A percentile compares a stretch with the other conserved stretches of the same genome.
These are phyloP conservation scores for Leccinum pellstonianum DNA, from an alignment of 768 basidiomycete genomes.

Conservation along the genomic window DNA sequence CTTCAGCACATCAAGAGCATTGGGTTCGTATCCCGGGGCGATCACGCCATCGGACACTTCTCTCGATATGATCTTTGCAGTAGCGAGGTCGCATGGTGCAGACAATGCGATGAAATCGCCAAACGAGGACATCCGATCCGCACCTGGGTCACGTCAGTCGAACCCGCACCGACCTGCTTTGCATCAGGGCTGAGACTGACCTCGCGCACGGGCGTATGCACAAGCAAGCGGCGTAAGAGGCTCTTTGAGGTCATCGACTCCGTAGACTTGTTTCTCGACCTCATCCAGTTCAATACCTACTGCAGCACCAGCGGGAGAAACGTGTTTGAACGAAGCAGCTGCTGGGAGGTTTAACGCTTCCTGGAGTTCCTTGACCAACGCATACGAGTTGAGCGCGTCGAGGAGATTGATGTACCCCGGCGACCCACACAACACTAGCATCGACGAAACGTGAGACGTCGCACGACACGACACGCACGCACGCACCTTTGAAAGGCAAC, in stretches of 20 bases:
- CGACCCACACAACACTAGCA: constrained; percentile 81
- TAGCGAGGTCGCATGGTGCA: constrained; percentile 87
- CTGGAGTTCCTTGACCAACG: constrained; percentile 90
- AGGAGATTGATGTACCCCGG: constrained; percentile 99
- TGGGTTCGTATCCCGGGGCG: constrained; percentile 86
- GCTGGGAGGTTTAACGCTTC: constrained; percentile 87
- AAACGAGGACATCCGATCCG: constrained; percentile 99
- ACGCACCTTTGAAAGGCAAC: constrained; percentile 88
- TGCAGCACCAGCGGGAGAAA: constrained; percentile 96
- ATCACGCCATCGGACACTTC: constrained; percentile 99
- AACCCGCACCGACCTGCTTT: background rate
- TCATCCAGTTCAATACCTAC: constrained; percentile 83
- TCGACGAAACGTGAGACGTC: constrained; percentile 4
- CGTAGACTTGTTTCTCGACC: constrained; percentile 90
- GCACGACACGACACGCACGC: background rate
- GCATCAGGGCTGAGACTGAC: constrained; percentile 36
- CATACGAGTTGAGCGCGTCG: constrained; percentile 96
- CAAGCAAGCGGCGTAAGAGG: constrained; percentile 83
- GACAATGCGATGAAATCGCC: constrained; percentile 98
- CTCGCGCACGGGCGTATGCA: constrained; percentile 95
- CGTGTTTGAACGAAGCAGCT: constrained; percentile 99
- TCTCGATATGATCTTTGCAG: constrained; percentile 95
- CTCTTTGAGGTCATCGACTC: constrained; percentile 93
- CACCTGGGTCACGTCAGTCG: constrained; percentile 49
- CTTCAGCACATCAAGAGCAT: constrained; percentile 84